A percentile compares a stretch with the other conserved stretches of the same genome.
Conservation (phyloP, 116 monocot species). For the Papilionanthe hybrid region DNA sequence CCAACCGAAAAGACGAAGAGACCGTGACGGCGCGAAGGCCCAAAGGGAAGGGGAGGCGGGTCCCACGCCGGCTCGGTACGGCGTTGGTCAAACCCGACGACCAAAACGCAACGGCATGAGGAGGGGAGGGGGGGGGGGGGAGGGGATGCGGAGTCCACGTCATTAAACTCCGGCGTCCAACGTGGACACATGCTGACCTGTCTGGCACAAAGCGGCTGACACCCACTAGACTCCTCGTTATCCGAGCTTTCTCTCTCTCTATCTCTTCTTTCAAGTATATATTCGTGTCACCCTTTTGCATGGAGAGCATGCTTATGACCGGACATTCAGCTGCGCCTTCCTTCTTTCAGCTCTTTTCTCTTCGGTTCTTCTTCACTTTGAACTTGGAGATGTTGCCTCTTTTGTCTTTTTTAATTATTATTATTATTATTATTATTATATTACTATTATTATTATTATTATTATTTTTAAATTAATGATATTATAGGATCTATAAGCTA, state of each 20-base stretch:
- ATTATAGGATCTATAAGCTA: too few relatives aligned
- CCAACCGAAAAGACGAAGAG: too few relatives aligned
- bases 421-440: too few relatives aligned
- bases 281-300: constrained; percentile 5
- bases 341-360: background rate
- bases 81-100: background rate
- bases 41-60: background rate
- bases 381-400: too few relatives aligned
- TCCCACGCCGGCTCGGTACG: background rate
- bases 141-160: background rate
- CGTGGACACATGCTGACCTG: constrained; percentile 5
- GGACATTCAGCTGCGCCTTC: constrained; percentile 5
- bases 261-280: background rate
- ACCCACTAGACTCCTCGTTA: background rate
- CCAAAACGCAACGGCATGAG: background rate
- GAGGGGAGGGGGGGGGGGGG: too few relatives aligned
- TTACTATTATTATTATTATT: too few relatives aligned
- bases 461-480: background rate
- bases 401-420: too few relatives aligned
- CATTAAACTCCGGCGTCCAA: background rate
- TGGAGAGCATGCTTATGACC: constrained; percentile 7
- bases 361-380: background rate
- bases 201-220: constrained; percentile 4
- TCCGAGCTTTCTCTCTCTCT: background rate
- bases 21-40: too few relatives aligned